Conservation (phyloP, 345 rosid species). For the Salix udensis region DNA sequence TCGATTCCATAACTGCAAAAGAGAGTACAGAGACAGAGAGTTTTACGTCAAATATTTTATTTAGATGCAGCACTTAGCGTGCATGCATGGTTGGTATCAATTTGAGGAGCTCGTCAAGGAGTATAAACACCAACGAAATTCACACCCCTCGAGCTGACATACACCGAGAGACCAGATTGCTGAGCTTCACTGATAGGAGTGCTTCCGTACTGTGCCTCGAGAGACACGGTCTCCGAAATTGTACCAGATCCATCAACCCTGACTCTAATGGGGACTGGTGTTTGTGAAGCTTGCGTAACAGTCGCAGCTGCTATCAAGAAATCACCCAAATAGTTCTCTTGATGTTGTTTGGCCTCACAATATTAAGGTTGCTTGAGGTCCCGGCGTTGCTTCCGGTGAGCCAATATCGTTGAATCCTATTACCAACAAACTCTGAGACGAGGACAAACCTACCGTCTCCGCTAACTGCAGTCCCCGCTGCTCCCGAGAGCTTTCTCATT, state of each 20-base stretch:
- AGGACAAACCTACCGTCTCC: conserved; percentile 6
- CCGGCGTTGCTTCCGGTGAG: conserved; percentile 18
- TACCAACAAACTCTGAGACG: conserved; percentile 1
- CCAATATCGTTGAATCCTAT: conserved; percentile 12
- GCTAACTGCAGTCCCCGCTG: conserved; percentile 13
- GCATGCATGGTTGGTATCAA: not conserved
- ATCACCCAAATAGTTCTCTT: no score
- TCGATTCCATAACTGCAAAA: not conserved
- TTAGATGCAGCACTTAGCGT: not conserved
- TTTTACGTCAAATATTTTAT: no score
- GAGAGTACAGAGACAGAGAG: not conserved
- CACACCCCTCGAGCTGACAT: conserved; percentile 7
- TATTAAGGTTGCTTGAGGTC: no score
- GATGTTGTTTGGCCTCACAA: no score
- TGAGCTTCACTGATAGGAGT: conserved; percentile 16
- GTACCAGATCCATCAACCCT: conserved; percentile 7
- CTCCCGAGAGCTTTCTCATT: conserved; percentile 1
- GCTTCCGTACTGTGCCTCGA: conserved; percentile 6
- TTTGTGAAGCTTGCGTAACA: not conserved
- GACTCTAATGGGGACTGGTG: not conserved
- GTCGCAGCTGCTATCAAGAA: conserved; percentile 12
- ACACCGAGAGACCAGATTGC: not conserved
- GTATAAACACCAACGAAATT: conserved; percentile 3
- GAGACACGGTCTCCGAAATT: not conserved
- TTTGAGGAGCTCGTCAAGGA: not conserved